Percentiles rank a stretch among this genome's conserved stretches.
Conservation (phyloP, 2,329 filamentous ascomycete species). For the Pezicula carpinea region DNA sequence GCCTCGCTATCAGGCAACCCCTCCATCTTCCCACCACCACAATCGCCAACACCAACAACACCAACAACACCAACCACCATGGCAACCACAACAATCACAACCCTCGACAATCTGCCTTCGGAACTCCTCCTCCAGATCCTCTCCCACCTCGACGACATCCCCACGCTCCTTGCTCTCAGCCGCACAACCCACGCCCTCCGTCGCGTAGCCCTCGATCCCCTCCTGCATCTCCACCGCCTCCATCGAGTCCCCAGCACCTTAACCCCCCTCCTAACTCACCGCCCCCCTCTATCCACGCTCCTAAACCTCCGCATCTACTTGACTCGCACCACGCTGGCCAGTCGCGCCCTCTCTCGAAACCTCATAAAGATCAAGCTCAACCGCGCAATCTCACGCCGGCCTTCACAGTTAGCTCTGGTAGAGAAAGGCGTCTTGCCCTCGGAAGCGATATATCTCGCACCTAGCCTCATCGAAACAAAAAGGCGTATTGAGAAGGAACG, state of each 20-base stretch:
- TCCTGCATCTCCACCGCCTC: conserved; percentile 59
- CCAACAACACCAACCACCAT: not conserved
- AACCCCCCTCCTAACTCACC: conserved; percentile 50
- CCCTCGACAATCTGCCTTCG: conserved; percentile 12
- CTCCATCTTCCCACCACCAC: conserved; percentile 1
- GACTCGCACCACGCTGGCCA: conserved; percentile 60
- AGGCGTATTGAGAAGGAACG: conserved; percentile 61
- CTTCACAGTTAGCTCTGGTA: conserved; percentile 55
- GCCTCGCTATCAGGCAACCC: conserved; percentile 2
- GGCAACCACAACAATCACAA: not conserved
- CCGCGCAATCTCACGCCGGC: conserved; percentile 54
- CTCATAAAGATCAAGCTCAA: conserved; percentile 61
- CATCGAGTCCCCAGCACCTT: conserved; percentile 51
- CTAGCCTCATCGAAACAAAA: conserved; percentile 57
- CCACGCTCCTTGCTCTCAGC: conserved; percentile 38
- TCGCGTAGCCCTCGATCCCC: conserved; percentile 56
- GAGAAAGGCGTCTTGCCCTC: conserved; percentile 59
- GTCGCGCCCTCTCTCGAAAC: conserved; percentile 57
- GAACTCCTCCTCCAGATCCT: conserved; percentile 41
- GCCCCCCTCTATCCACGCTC: conserved; percentile 57
- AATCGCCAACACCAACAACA: not conserved
- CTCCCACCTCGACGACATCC: conserved; percentile 37
- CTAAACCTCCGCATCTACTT: conserved; percentile 62
- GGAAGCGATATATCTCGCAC: conserved; percentile 44
- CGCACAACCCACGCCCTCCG: conserved; percentile 50